Percentiles rank a stretch among this genome's conserved stretches.
Conservation (phyloP, 805 yeast genomes). For the Candida patagonica region DNA sequence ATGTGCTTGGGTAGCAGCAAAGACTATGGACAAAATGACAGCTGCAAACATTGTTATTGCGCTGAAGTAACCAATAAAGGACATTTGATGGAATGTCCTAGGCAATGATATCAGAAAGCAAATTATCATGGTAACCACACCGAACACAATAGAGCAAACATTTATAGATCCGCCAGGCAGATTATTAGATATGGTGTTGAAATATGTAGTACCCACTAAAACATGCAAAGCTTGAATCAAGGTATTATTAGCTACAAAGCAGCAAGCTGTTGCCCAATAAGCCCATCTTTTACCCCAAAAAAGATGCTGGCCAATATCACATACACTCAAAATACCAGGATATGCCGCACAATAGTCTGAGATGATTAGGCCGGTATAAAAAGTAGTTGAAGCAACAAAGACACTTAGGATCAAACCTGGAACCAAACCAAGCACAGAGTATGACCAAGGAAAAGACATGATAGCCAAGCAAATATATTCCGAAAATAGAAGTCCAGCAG, state of each 20-base stretch:
- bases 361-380: slow-evolving; percentile 48
- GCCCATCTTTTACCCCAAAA: slow-evolving; percentile 43
- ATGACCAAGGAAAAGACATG: slow-evolving; percentile 61
- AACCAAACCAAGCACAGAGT: slow-evolving; percentile 47
- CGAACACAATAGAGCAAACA: slow-evolving; percentile 44
- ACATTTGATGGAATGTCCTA: slow-evolving; percentile 45
- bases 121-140: slow-evolving; percentile 39
- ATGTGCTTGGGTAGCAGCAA: slow-evolving; percentile 44
- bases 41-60: slow-evolving; percentile 52
- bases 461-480: slow-evolving; percentile 56
- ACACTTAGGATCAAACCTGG: slow-evolving; percentile 50
- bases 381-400: slow-evolving; percentile 40
- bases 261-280: slow-evolving; percentile 49
- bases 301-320: slow-evolving; percentile 51
- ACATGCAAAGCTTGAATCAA: slow-evolving; percentile 53
- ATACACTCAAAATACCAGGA: slow-evolving; percentile 43
- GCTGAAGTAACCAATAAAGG: slow-evolving; percentile 42
- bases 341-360: slow-evolving; percentile 45
- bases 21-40: slow-evolving; percentile 41
- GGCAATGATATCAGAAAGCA: slow-evolving; percentile 48
- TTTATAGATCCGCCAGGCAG: too few relatives aligned
- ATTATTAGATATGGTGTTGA: slow-evolving; percentile 44
- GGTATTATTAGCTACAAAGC: slow-evolving; percentile 46
- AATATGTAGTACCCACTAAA: slow-evolving; percentile 48
- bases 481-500: slow-evolving; percentile 50